A percentile compares a stretch with the other conserved stretches of the same genome.
phyloP scores from a whole-genome alignment of 140 eudicot genomes.

The Oenanthe javanica region DNA sequence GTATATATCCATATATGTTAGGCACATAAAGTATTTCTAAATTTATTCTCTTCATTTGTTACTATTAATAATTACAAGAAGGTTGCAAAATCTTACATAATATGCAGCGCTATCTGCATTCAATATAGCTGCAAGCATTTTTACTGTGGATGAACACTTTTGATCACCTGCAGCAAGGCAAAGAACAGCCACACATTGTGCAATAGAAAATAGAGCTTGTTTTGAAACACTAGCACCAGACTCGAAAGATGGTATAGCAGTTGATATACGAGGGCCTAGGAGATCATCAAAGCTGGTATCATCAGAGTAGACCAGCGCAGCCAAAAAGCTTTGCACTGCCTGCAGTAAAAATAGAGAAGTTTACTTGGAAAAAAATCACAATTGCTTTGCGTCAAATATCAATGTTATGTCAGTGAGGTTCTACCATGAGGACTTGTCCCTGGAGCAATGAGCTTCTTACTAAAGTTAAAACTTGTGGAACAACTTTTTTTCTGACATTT shows the following conservation, averaged over 20 bases:
- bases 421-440: constrained; percentile 93
- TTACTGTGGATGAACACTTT: constrained; percentile 76
- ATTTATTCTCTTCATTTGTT: neutral
- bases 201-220: constrained; percentile 78
- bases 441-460: constrained; percentile 89
- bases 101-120: constrained; percentile 31
- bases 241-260: constrained; percentile 73
- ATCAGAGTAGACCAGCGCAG: constrained; percentile 68
- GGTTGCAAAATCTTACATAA: constrained; percentile 41
- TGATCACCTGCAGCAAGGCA: constrained; percentile 96
- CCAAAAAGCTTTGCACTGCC: constrained; percentile 81
- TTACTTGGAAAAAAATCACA: neutral
- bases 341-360: constrained; percentile 13
- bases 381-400: too few species aligned
- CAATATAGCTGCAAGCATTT: constrained; percentile 57
- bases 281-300: constrained; percentile 77
- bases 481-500: constrained; percentile 83
- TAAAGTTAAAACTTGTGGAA: constrained; percentile 78
- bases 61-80: neutral
- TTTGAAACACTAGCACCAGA: constrained; percentile 63
- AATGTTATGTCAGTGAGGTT: neutral
- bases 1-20: too few species aligned
- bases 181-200: too few species aligned
- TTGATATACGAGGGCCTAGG: constrained; percentile 70
- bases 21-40: neutral